Evolutionary conservation across 495 filamentous ascomycete species (phyloP).

Genomic region (Letharia columbiana): DNA sequence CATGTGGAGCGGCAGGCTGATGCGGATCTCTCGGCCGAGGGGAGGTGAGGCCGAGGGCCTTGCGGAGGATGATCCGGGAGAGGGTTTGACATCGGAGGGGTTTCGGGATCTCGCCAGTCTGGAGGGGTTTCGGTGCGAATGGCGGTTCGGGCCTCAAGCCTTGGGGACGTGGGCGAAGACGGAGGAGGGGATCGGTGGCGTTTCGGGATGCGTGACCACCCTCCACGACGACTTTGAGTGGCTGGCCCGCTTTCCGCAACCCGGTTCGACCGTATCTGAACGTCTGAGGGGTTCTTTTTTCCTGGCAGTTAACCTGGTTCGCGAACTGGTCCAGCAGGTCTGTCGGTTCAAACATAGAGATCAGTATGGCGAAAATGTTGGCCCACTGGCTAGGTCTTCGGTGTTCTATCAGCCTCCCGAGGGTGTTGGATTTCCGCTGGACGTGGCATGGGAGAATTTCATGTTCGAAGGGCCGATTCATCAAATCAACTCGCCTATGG

Average conservation of each 20-base stretch:
- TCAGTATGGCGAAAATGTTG: background rate
- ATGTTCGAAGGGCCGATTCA: background rate
- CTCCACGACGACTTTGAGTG: conserved; percentile 5
- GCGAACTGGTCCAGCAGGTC: conserved; percentile 1
- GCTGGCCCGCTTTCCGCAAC: background rate
- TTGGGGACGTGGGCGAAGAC: background rate
- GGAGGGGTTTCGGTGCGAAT: background rate
- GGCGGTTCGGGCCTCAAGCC: background rate
- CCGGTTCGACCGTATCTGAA: background rate
- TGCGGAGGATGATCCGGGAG: too few species aligned
- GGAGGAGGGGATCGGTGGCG: background rate
- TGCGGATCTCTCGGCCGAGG: too few species aligned
- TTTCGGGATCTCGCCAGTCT: background rate
- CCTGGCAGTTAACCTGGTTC: background rate
- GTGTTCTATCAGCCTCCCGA: background rate
- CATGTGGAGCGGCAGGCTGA: background rate
- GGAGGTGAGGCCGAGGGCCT: too few species aligned
- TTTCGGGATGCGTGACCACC: background rate
- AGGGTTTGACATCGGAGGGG: too few species aligned
- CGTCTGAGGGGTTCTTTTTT: background rate
- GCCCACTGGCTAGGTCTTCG: background rate
- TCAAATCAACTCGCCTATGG: background rate
- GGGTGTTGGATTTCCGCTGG: background rate
- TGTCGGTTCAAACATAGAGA: background rate
- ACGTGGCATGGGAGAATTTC: background rate